Conservation (phyloP, 495 filamentous ascomycete species). For the Neurospora sublineolata region DNA sequence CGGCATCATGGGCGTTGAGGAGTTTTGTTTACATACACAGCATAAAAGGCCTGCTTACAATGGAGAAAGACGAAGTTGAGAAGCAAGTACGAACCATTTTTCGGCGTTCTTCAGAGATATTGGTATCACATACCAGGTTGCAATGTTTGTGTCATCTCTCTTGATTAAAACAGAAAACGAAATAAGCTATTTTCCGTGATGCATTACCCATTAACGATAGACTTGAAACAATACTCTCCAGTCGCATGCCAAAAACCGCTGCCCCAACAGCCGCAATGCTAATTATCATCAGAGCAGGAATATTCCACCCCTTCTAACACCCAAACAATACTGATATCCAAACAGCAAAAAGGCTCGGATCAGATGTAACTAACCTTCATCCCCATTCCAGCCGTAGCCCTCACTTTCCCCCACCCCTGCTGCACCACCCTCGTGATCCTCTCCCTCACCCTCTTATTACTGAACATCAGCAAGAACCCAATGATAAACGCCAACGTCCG, state of each 20-base stretch:
- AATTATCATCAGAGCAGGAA: neutral
- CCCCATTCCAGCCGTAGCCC: conserved; percentile 84
- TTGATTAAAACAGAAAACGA: neutral
- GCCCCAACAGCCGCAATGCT: neutral
- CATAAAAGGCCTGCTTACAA: neutral
- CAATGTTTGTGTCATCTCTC: neutral
- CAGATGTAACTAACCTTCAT: conserved; percentile 91
- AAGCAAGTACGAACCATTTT: neutral
- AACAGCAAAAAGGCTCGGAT: neutral
- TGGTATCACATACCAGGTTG: neutral
- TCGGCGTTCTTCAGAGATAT: neutral
- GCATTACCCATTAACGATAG: neutral
- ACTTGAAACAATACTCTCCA: neutral
- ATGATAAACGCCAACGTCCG: conserved; percentile 71
- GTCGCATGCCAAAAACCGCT: neutral
- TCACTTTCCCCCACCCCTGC: conserved; percentile 71
- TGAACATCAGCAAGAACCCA: conserved; percentile 67
- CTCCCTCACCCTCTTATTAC: conserved; percentile 63
- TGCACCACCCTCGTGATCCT: conserved; percentile 55
- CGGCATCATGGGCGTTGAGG: neutral
- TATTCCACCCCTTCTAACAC: neutral
- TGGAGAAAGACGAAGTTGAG: neutral
- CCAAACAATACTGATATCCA: neutral
- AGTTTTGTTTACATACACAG: neutral
- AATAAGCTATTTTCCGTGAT: neutral